phyloP scores from a whole-genome alignment of 2,329 filamentous ascomycete species.

The Monosporascus sp. region DNA sequence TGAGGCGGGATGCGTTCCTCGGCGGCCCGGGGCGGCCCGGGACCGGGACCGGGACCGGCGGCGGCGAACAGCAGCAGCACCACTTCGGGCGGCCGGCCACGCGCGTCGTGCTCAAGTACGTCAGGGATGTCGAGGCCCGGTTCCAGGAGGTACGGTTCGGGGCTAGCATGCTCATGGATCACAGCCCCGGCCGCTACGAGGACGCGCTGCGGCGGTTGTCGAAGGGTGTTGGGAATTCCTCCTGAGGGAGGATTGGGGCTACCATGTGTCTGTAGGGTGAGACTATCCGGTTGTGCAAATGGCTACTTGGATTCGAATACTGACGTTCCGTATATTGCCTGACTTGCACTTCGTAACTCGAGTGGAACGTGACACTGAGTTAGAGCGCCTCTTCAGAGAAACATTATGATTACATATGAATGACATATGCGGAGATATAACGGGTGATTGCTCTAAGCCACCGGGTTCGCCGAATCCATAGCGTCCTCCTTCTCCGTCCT shows the following conservation, averaged over 20 bases:
- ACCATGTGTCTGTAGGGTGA: no score
- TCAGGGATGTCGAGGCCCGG: conserved; percentile 63
- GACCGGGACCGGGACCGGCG: neutral
- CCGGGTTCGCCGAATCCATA: no score
- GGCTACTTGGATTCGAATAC: no score
- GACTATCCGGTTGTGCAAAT: no score
- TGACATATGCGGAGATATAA: no score
- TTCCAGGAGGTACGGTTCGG: conserved; percentile 69
- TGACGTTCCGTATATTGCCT: no score
- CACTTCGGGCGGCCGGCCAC: conserved; percentile 61
- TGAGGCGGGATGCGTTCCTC: conserved; percentile 61
- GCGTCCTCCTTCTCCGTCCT: no score
- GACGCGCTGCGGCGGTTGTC: conserved; percentile 58
- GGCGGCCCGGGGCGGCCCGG: conserved; percentile 26
- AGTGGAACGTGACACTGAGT: no score
- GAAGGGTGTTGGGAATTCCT: conserved; percentile 33
- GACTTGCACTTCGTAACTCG: no score
- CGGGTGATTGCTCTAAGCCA: no score
- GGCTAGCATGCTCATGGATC: conserved; percentile 69
- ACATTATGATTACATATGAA: no score
- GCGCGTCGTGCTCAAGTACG: conserved; percentile 63
- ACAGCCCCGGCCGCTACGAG: conserved; percentile 71
- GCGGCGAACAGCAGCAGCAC: conserved; percentile 19
- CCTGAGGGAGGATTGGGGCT: neutral
- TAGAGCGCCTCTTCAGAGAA: no score